Conservation (phyloP, 805 yeast species). For the Cyberlindnera euphorbiae region DNA sequence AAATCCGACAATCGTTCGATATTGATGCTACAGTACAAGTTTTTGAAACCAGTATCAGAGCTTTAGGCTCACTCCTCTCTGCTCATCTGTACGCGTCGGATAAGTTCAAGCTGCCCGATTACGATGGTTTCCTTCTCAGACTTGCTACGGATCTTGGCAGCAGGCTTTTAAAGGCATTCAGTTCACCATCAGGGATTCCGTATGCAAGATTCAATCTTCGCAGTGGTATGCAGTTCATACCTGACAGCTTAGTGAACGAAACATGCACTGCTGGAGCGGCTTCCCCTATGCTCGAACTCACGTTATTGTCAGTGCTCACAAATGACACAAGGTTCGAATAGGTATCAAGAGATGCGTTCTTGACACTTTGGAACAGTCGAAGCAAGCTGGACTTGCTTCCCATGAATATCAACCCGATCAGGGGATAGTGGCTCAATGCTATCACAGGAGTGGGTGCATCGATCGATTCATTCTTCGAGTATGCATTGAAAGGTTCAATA, state of each 20-base stretch:
- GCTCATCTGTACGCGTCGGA: slow-evolving; percentile 64
- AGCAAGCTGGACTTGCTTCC: slow-evolving; percentile 64
- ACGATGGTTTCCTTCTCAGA: slow-evolving; percentile 67
- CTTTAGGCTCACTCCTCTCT: slow-evolving; percentile 76
- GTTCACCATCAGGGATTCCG: slow-evolving; percentile 62
- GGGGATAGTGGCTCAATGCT: slow-evolving; percentile 50
- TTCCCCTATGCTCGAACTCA: slow-evolving; percentile 75
- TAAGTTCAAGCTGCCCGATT: slow-evolving; percentile 33
- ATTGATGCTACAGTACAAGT: slow-evolving; percentile 73
- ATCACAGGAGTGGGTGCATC: slow-evolving; percentile 87
- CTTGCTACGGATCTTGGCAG: slow-evolving; percentile 76
- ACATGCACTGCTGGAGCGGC: slow-evolving; percentile 90
- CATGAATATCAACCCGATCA: slow-evolving; percentile 63
- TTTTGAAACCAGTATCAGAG: slow-evolving; percentile 79
- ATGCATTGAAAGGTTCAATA: slow-evolving; percentile 73
- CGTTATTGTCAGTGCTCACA: slow-evolving; percentile 68
- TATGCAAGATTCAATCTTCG: slow-evolving; percentile 72
- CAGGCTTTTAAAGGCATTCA: slow-evolving; percentile 65
- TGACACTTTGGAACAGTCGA: slow-evolving; percentile 65
- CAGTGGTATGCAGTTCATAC: slow-evolving; percentile 43
- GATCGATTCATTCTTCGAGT: slow-evolving; percentile 86
- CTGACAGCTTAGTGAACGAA: slow-evolving; percentile 45
- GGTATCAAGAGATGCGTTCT: slow-evolving; percentile 56
- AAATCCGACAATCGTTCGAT: slow-evolving; percentile 5
- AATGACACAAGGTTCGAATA: slow-evolving; percentile 68